These are phyloP conservation scores for Aspergillus quadricinctus DNA, from an alignment of 2,329 filamentous ascomycete genomes.

Conservation along the genomic window DNA sequence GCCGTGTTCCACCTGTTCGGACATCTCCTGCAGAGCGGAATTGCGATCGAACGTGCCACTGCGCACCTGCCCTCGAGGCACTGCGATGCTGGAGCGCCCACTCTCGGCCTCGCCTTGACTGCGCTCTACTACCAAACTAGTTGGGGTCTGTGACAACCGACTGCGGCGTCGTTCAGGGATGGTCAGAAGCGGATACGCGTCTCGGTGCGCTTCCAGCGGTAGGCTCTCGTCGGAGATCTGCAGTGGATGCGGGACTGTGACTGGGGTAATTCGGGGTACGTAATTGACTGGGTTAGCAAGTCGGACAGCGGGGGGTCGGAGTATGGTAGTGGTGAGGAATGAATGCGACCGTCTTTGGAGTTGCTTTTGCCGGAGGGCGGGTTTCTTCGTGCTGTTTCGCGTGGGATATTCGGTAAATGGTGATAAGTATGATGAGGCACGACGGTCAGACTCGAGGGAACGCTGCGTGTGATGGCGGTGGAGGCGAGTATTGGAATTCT, in stretches of 20 bases:
- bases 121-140: slow-evolving; percentile 46
- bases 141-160: slow-evolving; percentile 45
- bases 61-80: slow-evolving; percentile 43
- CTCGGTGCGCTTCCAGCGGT: slow-evolving; percentile 35
- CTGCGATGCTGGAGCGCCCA: slow-evolving; percentile 49
- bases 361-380: slow-evolving; percentile 6
- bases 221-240: slow-evolving; percentile 31
- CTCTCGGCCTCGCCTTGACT: slow-evolving; percentile 44
- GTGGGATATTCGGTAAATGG: slow-evolving; percentile 8
- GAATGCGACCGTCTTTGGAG: slow-evolving; percentile 2
- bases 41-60: slow-evolving; percentile 26
- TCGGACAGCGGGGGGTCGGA: slow-evolving; percentile 44
- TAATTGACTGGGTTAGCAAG: slow-evolving; percentile 61
- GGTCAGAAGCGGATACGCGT: slow-evolving; percentile 54
- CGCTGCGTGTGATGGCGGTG: slow-evolving; percentile 11
- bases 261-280: slow-evolving; percentile 51
- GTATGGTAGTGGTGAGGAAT: slow-evolving; percentile 16
- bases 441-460: slow-evolving; percentile 13
- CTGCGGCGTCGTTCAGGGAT: slow-evolving; percentile 55
- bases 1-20: slow-evolving; percentile 21
- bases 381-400: slow-evolving; percentile 7
- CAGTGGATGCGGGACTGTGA: slow-evolving; percentile 38
- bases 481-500: slow-evolving; percentile 10
- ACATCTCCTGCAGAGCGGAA: slow-evolving; percentile 21
- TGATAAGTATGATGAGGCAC: slow-evolving; percentile 1